Conservation (phyloP, 345 rosid genomes). For the Litchi chinensis region DNA sequence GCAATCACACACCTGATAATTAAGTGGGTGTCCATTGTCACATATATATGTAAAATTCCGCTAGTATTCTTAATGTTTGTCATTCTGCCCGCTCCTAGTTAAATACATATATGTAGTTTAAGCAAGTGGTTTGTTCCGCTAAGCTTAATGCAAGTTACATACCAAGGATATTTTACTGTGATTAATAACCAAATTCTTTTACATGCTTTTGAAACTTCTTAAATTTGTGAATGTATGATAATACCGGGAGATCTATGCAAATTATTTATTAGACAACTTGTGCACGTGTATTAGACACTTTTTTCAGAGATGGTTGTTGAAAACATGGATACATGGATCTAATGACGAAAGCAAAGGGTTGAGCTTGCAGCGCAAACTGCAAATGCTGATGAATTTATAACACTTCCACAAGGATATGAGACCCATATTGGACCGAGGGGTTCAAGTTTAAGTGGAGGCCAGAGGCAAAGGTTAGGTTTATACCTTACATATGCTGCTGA, state of each 20-base stretch:
- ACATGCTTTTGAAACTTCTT: background rate
- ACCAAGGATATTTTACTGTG: background rate
- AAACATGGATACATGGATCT: slow-evolving; percentile 91
- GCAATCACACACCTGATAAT: background rate
- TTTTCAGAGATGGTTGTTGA: slow-evolving; percentile 95
- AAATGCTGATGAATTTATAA: slow-evolving; percentile 89
- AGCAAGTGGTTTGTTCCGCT: background rate
- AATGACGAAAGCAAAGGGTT: slow-evolving; percentile 61
- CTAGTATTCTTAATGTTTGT: background rate
- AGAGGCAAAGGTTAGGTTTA: slow-evolving; percentile 75
- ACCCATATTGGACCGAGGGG: slow-evolving; percentile 89
- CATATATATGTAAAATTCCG: background rate
- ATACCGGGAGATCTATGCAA: slow-evolving; percentile 8
- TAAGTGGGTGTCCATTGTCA: background rate
- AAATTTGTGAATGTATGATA: background rate
- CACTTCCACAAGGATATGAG: slow-evolving; percentile 73
- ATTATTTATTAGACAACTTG: slow-evolving; percentile 25
- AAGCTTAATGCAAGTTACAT: slow-evolving; percentile 4
- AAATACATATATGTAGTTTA: background rate
- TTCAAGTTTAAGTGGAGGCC: slow-evolving; percentile 92
- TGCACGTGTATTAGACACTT: slow-evolving; percentile 51
- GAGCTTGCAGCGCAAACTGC: slow-evolving; percentile 71
- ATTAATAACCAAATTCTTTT: background rate
- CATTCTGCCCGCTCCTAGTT: background rate
- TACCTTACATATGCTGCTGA: background rate